These are phyloP conservation scores for Suillus weaverae DNA, from an alignment of 768 basidiomycete species.

Conservation along the genomic window DNA sequence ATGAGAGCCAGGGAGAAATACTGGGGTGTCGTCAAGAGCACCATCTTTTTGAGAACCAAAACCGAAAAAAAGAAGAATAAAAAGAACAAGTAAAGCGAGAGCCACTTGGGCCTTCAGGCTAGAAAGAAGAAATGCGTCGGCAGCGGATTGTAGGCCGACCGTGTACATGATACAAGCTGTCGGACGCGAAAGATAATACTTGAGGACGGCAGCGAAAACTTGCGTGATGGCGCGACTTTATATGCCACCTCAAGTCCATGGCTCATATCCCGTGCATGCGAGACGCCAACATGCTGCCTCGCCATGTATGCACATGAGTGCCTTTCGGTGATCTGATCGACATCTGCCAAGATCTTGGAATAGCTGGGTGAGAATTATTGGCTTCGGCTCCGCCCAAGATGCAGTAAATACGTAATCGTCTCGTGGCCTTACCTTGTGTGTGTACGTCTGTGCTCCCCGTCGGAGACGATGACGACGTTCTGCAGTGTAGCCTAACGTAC, in stretches of 20 bases:
- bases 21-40: constrained; percentile 47
- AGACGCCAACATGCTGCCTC: not conserved
- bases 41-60: constrained; percentile 41
- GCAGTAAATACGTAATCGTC: constrained; percentile 16
- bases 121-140: constrained; percentile 37
- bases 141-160: constrained; percentile 41
- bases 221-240: not conserved
- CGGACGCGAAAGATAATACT: constrained; percentile 26
- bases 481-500: constrained; percentile 5
- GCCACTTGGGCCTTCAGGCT: constrained; percentile 34
- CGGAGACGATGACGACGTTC: constrained; percentile 2
- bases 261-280: not conserved
- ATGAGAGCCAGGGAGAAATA: constrained; percentile 55
- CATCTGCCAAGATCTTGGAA: constrained; percentile 17
- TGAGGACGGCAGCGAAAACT: constrained; percentile 23
- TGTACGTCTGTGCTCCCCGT: not conserved
- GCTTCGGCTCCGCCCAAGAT: constrained; percentile 29
- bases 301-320: constrained; percentile 5
- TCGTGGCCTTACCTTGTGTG: constrained; percentile 5
- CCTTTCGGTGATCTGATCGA: constrained; percentile 9
- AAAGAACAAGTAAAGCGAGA: constrained; percentile 33
- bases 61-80: constrained; percentile 41
- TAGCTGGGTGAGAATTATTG: not conserved
- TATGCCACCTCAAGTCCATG: constrained; percentile 2
- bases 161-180: constrained; percentile 38